Percentiles rank a stretch among this genome's conserved stretches.
These are phyloP conservation scores for Thraustotheca clavata DNA, from an alignment of 352 stramenopile genomes.

Conservation along the genomic window DNA sequence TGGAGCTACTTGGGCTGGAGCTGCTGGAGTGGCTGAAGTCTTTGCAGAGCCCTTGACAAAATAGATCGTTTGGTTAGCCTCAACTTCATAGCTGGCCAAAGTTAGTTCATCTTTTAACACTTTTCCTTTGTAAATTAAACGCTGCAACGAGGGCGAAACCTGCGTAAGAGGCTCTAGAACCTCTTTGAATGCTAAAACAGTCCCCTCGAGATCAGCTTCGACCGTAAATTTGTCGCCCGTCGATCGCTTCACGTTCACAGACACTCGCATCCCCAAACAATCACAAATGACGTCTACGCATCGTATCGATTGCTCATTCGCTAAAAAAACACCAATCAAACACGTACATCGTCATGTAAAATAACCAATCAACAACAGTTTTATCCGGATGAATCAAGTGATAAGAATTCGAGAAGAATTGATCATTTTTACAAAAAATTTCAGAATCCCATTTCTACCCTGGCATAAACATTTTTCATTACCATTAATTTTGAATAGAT, in stretches of 20 bases:
- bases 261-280: slow-evolving; percentile 28
- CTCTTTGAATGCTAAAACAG: slow-evolving; percentile 71
- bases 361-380: no score
- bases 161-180: slow-evolving; percentile 56
- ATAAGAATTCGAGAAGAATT: no score
- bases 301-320: neutral
- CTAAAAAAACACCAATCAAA: slow-evolving; percentile 3
- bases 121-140: slow-evolving; percentile 87
- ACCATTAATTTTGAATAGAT: no score
- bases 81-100: slow-evolving; percentile 75
- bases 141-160: slow-evolving; percentile 65
- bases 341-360: no score
- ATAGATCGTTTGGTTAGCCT: slow-evolving; percentile 71
- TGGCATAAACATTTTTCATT: no score
- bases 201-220: slow-evolving; percentile 56
- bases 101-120: slow-evolving; percentile 86
- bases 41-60: slow-evolving; percentile 62
- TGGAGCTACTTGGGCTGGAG: slow-evolving; percentile 15
- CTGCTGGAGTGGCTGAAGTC: slow-evolving; percentile 21
- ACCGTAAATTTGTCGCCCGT: slow-evolving; percentile 69
- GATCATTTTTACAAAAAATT: no score
- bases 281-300: slow-evolving; percentile 6
- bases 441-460: no score
- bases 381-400: no score
- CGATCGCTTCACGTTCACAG: slow-evolving; percentile 77